Evolutionary conservation across 2,329 filamentous ascomycete species (phyloP), one percentile per base, ranked within the genome.

Genomic region (Zymoseptoria ardabiliae): DNA sequence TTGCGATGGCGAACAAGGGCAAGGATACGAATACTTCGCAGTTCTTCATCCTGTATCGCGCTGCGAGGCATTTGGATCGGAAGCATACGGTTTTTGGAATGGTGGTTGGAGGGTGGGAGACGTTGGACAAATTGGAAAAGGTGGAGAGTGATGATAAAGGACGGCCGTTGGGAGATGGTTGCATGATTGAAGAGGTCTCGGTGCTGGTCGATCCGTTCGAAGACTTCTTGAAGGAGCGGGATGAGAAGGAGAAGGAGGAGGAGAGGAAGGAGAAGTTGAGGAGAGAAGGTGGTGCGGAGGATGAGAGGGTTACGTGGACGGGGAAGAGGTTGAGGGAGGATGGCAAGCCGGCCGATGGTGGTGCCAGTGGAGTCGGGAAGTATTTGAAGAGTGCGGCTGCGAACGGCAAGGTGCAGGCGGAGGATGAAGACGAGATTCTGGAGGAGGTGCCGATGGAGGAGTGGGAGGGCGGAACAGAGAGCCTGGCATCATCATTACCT

Each of bases 1-100:
- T 95, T 23, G 91, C 88, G 66, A 99, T 99, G 94, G 94, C 94
- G 49, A 99, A 99, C 75, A 99, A 99, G 73, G 94, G 94, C 60
- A 97, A 97, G 71, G 93, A 97, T 71, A 97, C 93, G 21, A 99
- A 99, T 75, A 94, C 90, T 8, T 90, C 85, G 66, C 94, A 99
- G 74, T 99, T 88, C 74, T 99, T 97, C 79, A 89, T 99, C 71
- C 90, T 88, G 0, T 99, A 99, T 74, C 87, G 90, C 55, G 81
- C 89, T 0, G 85, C 87, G 0, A 86, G 88, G 63, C 94, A 99
- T 76, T 82, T 99, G 0, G 91, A 99, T 74, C 83, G 87, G 61
- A 99, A 99, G 71, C 94, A 99, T 75, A 97, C 94, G n/a, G 89
- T 99, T 49, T 99, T 99, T 69, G 94, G 88, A 2, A 85, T 86